Evolutionary conservation across 2,329 filamentous ascomycete genomes (phyloP).

Genomic region (Diaporthe aspalathi): DNA sequence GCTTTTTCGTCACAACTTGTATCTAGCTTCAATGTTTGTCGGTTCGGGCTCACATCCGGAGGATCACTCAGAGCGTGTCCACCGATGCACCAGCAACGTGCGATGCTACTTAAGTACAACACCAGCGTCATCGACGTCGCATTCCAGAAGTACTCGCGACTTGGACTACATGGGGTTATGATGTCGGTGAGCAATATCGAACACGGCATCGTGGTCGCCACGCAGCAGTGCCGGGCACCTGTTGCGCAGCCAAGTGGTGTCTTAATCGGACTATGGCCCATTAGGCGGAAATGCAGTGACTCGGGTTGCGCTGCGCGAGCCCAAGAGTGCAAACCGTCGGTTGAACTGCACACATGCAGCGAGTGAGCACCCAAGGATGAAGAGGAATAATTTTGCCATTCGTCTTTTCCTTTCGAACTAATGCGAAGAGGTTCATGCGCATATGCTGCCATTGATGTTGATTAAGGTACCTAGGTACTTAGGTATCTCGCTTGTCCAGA

Average conservation of each 20-base stretch:
- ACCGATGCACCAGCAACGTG: neutral
- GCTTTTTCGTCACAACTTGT: no score
- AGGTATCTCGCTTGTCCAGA: neutral
- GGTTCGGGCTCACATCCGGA: neutral
- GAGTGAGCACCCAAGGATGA: neutral
- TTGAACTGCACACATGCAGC: neutral
- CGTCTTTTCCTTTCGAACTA: no score
- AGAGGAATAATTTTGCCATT: neutral
- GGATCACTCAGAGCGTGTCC: neutral
- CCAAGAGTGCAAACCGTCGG: neutral
- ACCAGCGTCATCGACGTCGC: neutral
- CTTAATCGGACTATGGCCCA: neutral
- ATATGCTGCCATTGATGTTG: no score
- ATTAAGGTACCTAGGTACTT: no score
- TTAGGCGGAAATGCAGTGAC: neutral
- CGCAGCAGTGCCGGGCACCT: neutral
- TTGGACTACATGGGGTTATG: neutral
- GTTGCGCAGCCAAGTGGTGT: neutral
- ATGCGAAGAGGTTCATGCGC: no score
- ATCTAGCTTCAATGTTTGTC: neutral
- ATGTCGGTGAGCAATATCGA: neutral
- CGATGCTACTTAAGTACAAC: neutral
- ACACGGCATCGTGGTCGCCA: no score
- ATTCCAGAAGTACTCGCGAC: no score
- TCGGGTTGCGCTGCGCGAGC: neutral